phyloP scores from a whole-genome alignment of 1,284 basidiomycete genomes.

The Rhodotorula mucilaginosa region DNA sequence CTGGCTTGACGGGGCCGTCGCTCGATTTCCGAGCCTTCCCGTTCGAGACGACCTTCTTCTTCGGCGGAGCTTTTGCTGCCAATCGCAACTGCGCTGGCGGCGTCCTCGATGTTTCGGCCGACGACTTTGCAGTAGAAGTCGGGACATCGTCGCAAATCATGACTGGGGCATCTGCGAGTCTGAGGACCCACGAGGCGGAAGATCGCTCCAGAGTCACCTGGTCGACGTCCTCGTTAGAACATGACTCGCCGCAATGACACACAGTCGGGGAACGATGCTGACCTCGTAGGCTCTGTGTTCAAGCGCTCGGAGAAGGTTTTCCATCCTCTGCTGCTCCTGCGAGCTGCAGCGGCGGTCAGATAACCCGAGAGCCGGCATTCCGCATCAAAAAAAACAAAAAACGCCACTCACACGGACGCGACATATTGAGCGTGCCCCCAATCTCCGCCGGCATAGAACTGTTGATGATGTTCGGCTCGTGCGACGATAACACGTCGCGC shows the following conservation, averaged over 20 bases:
- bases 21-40: neutral
- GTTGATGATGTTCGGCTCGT: slow-evolving; percentile 39
- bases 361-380: too few relatives aligned
- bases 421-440: slow-evolving; percentile 39
- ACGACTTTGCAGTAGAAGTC: neutral
- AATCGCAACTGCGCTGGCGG: too few relatives aligned
- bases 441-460: slow-evolving; percentile 42
- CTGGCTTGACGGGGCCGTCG: too few relatives aligned
- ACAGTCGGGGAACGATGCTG: neutral
- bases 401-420: slow-evolving; percentile 20
- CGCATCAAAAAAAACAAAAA: too few relatives aligned
- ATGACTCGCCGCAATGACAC: too few relatives aligned
- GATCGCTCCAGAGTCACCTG: slow-evolving; percentile 30
- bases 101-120: too few relatives aligned
- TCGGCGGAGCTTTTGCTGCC: neutral
- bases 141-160: slow-evolving; percentile 21
- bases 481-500: slow-evolving; percentile 32
- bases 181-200: slow-evolving; percentile 30
- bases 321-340: slow-evolving; percentile 20
- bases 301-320: slow-evolving; percentile 15
- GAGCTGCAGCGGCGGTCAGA: neutral
- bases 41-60: neutral
- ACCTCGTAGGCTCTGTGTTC: slow-evolving; percentile 31
- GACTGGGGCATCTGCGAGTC: slow-evolving; percentile 3
- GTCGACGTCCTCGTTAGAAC: neutral